Evolutionary conservation across 2,329 filamentous ascomycete genomes (phyloP).

Genomic region (Aspergillus sp.): DNA sequence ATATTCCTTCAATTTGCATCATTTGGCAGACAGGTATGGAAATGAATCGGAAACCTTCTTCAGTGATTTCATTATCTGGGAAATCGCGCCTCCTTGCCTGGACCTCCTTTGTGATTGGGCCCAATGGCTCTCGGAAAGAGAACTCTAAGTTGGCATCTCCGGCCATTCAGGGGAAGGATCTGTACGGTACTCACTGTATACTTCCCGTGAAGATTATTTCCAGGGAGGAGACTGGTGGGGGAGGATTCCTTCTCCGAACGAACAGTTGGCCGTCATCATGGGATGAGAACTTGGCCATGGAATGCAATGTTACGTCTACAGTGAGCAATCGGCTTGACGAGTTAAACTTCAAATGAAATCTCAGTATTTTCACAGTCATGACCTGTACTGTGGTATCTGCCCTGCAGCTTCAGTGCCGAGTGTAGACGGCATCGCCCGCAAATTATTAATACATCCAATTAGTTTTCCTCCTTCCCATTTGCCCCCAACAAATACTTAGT

Average conservation of each 20-base stretch:
- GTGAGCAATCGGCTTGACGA: too few species aligned
- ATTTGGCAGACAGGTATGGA: neutral
- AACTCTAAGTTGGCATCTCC: too few species aligned
- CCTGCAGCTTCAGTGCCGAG: neutral
- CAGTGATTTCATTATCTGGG: neutral
- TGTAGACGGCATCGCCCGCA: neutral
- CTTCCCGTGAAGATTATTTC: too few species aligned
- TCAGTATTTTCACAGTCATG: neutral
- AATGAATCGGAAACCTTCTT: neutral
- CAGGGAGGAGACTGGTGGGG: too few species aligned
- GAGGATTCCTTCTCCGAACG: too few species aligned
- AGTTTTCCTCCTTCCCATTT: neutral
- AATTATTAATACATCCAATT: neutral
- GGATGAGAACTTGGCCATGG: neutral
- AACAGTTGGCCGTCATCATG: too few species aligned
- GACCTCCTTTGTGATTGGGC: neutral
- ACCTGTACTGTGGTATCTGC: neutral
- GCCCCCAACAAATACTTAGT: neutral
- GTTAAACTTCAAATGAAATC: neutral
- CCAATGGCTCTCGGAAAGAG: too few species aligned
- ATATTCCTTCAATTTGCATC: too few species aligned
- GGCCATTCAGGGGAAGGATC: too few species aligned
- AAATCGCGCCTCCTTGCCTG: constrained; percentile 2
- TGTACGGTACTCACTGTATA: too few species aligned
- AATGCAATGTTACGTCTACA: too few species aligned